phyloP scores from a whole-genome alignment of 495 filamentous ascomycete genomes.

The Daldinia bambusicola region DNA sequence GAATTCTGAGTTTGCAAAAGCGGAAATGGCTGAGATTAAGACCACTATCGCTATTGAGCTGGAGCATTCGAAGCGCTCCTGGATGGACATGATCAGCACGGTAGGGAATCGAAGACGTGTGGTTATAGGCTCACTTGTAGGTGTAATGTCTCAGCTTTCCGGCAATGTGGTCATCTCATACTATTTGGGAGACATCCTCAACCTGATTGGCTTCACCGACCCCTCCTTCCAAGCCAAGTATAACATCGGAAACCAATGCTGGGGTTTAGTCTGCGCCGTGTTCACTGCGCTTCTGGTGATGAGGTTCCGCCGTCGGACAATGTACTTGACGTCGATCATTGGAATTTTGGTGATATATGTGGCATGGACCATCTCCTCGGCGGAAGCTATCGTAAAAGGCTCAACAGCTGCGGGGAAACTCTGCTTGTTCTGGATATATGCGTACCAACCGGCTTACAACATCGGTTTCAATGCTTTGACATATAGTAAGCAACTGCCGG shows the following conservation, averaged over 20 bases:
- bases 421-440: conserved; percentile 66
- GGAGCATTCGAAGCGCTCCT: conserved; percentile 63
- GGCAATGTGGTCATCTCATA: conserved; percentile 72
- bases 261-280: conserved; percentile 60
- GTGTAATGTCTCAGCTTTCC: conserved; percentile 72
- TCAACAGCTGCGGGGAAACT: conserved; percentile 55
- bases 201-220: conserved; percentile 57
- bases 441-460: conserved; percentile 67
- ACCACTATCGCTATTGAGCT: conserved; percentile 67
- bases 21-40: conserved; percentile 71
- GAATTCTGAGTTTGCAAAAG: conserved; percentile 65
- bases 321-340: conserved; percentile 61
- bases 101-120: conserved; percentile 67
- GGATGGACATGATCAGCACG: conserved; percentile 65
- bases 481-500: conserved; percentile 57
- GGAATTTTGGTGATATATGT: conserved; percentile 60
- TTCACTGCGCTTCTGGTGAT: conserved; percentile 58
- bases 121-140: conserved; percentile 66
- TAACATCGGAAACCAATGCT: conserved; percentile 65
- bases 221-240: conserved; percentile 59
- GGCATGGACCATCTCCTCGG: conserved; percentile 62
- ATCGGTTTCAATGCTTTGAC: conserved; percentile 68
- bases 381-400: conserved; percentile 53
- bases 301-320: conserved; percentile 60
- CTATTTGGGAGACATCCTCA: conserved; percentile 58